Percentiles rank a stretch among this genome's conserved stretches.
Evolutionary conservation across 129 eudicot genomes (phyloP).

Genomic region (Chrysanthemum seticuspe): DNA sequence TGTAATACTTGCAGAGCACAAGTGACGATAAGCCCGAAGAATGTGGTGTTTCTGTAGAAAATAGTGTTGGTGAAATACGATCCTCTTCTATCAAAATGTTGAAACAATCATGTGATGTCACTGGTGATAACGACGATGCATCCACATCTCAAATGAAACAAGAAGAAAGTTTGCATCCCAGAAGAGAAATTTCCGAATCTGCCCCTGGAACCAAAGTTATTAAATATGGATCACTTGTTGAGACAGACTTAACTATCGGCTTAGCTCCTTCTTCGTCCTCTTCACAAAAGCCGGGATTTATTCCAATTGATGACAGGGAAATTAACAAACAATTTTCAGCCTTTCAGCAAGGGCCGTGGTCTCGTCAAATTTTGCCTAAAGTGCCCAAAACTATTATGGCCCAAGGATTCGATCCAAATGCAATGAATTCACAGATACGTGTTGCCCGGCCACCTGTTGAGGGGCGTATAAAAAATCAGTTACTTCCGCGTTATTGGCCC

Average conservation of each 20-base stretch:
- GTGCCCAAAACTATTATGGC: constrained; percentile 53
- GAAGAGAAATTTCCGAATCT: constrained; percentile 31
- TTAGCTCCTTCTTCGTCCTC: constrained; percentile 55
- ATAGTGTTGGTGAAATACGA: constrained; percentile 37
- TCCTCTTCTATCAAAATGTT: constrained; percentile 35
- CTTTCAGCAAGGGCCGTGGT: constrained; percentile 34
- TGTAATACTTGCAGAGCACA: constrained; percentile 46
- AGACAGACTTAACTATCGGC: constrained; percentile 74
- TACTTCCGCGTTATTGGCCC: constrained; percentile 99
- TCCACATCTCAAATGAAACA: constrained; percentile 41
- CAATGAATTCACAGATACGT: constrained; percentile 58
- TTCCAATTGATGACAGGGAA: constrained; percentile 11
- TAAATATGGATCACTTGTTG: constrained; percentile 40
- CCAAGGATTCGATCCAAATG: constrained; percentile 50
- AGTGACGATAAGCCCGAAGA: constrained; percentile 46
- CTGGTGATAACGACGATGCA: constrained; percentile 27
- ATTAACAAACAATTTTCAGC: no score
- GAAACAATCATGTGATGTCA: constrained; percentile 30
- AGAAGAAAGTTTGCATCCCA: constrained; percentile 40
- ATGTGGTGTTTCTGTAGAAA: constrained; percentile 38
- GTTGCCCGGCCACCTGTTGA: constrained; percentile 95
- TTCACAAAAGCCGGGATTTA: constrained; percentile 36
- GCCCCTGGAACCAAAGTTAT: no score
- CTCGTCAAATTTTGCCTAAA: constrained; percentile 70
- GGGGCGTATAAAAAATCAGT: constrained; percentile 82